Evolutionary conservation across 305 asterid species (phyloP).

Genomic region (Fraxinus velutina): DNA sequence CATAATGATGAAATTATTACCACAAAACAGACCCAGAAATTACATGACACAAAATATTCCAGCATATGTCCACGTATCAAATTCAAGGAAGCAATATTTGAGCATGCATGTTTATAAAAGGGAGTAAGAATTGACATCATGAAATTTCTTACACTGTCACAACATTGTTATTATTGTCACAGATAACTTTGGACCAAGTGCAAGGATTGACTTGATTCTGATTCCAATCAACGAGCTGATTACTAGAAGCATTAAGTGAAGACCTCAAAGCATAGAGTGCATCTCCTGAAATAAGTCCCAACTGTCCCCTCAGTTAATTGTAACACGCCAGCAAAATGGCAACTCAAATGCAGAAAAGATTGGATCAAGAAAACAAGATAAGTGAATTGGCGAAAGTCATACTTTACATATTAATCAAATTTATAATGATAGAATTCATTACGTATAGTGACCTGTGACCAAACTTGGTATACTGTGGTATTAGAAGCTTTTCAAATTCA

Average conservation of each 20-base stretch:
- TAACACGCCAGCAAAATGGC: background rate
- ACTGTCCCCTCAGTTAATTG: constrained; percentile 1
- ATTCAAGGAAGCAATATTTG: background rate
- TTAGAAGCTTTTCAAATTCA: background rate
- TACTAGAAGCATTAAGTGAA: constrained; percentile 61
- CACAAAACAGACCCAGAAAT: background rate
- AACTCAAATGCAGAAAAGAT: background rate
- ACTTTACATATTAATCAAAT: background rate
- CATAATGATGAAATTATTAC: background rate
- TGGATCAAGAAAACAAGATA: background rate
- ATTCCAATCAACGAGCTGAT: constrained; percentile 78
- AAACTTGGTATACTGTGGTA: background rate
- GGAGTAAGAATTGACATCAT: background rate
- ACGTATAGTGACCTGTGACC: background rate
- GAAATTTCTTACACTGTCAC: constrained; percentile 61
- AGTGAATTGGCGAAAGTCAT: background rate
- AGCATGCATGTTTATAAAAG: background rate
- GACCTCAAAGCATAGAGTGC: constrained; percentile 59
- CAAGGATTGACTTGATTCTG: constrained; percentile 80
- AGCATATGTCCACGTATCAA: background rate
- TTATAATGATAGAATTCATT: background rate
- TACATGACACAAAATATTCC: background rate
- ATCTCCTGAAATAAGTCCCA: constrained; percentile 50
- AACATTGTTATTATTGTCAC: constrained; percentile 56
- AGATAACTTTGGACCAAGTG: constrained; percentile 83